A percentile compares a stretch with the other conserved stretches of the same genome.
Evolutionary conservation across 345 rosid species (phyloP).

Genomic region (Populus alba): DNA sequence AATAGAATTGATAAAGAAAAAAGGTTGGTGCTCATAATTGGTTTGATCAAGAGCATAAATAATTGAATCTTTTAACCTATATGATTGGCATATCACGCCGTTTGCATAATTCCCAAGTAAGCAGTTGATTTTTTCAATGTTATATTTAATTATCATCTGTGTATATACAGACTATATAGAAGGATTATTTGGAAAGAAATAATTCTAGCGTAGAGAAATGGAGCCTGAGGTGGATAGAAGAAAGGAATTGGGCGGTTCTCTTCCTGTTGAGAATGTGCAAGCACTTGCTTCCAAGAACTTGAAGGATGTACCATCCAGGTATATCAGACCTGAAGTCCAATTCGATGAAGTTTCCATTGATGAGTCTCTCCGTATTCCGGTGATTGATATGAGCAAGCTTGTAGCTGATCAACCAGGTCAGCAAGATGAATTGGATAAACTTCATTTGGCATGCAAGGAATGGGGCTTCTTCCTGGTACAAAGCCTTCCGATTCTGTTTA

Average conservation of each 20-base stretch:
- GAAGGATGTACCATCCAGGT: constrained; percentile 25
- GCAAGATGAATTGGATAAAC: constrained; percentile 33
- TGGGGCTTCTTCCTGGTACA: constrained; percentile 66
- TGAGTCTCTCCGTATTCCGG: constrained; percentile 32
- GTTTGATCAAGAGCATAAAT: neutral
- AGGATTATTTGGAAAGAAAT: neutral
- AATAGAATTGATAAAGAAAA: too few species aligned
- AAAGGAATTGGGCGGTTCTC: constrained; percentile 23
- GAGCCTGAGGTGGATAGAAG: neutral
- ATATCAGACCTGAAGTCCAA: constrained; percentile 32
- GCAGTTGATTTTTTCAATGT: neutral
- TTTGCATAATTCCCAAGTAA: neutral
- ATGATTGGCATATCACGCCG: neutral
- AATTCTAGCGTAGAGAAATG: neutral
- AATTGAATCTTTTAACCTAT: too few species aligned
- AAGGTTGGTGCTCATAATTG: neutral
- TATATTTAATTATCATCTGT: too few species aligned
- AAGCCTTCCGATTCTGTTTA: too few species aligned
- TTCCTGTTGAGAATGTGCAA: constrained; percentile 40
- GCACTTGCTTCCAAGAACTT: constrained; percentile 33
- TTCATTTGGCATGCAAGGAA: constrained; percentile 52
- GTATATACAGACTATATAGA: neutral
- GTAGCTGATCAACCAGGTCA: neutral
- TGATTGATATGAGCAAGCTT: constrained; percentile 41
- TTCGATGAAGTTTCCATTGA: constrained; percentile 9